phyloP scores from a whole-genome alignment of 2,329 filamentous ascomycete species.

The Hawksworthiomyces lignivorus region DNA sequence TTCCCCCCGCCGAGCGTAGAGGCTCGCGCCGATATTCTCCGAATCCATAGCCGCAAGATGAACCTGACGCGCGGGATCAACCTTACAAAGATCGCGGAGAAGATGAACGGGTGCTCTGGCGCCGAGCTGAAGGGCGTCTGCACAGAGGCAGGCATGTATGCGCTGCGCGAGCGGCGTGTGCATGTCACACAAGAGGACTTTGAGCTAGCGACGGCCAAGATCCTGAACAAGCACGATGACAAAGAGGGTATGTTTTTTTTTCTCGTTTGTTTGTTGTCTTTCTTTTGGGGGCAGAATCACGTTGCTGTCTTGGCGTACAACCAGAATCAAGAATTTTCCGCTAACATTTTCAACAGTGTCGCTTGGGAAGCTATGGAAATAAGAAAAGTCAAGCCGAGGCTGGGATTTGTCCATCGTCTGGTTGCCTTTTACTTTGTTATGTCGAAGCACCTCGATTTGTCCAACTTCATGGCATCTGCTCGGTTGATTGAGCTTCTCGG shows the following conservation, averaged over 20 bases:
- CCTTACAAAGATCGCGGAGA: constrained; percentile 95
- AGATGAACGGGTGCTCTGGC: constrained; percentile 98
- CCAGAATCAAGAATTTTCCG: too few species aligned
- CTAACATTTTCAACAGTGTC: too few species aligned
- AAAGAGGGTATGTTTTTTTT: constrained; percentile 57
- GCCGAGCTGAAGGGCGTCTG: constrained; percentile 98
- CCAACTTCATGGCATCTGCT: too few species aligned
- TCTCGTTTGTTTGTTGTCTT: not conserved
- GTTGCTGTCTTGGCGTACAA: too few species aligned
- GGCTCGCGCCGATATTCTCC: constrained; percentile 91
- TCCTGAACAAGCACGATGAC: constrained; percentile 98
- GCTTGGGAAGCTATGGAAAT: constrained; percentile 67
- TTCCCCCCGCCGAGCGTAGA: constrained; percentile 96
- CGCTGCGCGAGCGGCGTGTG: constrained; percentile 85
- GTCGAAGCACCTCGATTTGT: too few species aligned
- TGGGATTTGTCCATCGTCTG: too few species aligned
- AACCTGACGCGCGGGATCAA: constrained; percentile 97
- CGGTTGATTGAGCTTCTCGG: too few species aligned
- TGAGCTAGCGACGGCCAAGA: constrained; percentile 96
- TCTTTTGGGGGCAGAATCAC: too few species aligned
- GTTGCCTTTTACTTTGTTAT: not conserved
- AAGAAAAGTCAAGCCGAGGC: too few species aligned
- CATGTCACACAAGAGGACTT: constrained; percentile 99
- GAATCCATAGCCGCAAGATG: constrained; percentile 97
- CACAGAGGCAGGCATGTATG: constrained; percentile 98